These are phyloP conservation scores for Komagataella pseudopastoris DNA, from an alignment of 805 yeast genomes.

Conservation along the genomic window DNA sequence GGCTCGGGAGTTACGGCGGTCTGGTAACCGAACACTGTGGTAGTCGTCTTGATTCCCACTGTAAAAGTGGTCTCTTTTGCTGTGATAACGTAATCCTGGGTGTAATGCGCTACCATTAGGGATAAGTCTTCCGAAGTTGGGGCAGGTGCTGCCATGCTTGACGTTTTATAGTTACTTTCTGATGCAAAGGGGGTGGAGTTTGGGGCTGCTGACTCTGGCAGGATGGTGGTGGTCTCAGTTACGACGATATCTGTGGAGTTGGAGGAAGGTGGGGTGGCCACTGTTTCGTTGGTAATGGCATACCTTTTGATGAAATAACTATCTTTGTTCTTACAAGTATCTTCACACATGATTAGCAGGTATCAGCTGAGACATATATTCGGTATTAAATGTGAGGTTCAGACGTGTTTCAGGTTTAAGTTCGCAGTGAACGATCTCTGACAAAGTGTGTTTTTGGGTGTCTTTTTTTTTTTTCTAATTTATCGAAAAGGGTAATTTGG, in stretches of 20 bases:
- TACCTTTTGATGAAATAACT: not conserved
- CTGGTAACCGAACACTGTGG: conserved; percentile 3
- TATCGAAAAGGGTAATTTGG: not conserved
- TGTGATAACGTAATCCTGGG: conserved; percentile 16
- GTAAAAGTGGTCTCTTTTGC: conserved; percentile 12
- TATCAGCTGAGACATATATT: not conserved
- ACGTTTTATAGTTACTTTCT: not conserved
- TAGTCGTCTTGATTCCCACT: conserved; percentile 3
- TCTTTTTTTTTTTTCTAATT: not conserved
- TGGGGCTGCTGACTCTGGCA: not conserved
- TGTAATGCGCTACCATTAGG: conserved; percentile 5
- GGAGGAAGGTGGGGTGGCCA: not conserved
- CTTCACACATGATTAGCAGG: not conserved
- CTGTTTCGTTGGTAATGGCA: not conserved
- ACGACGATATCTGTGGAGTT: not conserved
- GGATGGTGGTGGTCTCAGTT: not conserved
- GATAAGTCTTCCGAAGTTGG: not conserved
- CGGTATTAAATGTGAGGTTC: not conserved
- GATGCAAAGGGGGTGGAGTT: not conserved
- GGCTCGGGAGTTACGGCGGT: conserved; percentile 6
- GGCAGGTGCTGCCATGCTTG: not conserved
- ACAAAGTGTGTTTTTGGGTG: not conserved
- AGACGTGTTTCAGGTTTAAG: not conserved
- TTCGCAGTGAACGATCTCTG: not conserved
- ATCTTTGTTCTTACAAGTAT: not conserved